These are phyloP conservation scores for Zymoseptoria ardabiliae DNA, from an alignment of 2,329 filamentous ascomycete genomes.

Conservation along the genomic window DNA sequence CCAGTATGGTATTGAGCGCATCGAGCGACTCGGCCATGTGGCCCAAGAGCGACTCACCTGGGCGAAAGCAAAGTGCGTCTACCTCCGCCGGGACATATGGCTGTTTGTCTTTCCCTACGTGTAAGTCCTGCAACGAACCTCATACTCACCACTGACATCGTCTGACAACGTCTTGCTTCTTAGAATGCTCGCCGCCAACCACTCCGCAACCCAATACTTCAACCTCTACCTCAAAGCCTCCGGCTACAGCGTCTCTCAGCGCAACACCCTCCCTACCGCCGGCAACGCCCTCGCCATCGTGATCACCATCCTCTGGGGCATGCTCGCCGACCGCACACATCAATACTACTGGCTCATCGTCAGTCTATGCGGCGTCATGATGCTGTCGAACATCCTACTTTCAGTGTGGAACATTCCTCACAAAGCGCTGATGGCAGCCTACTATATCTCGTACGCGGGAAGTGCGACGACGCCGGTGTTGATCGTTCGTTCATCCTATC, in stretches of 20 bases:
- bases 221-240: conserved; percentile 13
- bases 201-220: conserved; percentile 12
- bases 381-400: conserved; percentile 2
- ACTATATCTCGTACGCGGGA: not conserved
- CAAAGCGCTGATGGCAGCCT: not conserved
- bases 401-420: not conserved
- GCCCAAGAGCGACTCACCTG: conserved; percentile 9
- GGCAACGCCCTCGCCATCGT: conserved; percentile 11
- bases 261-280: conserved; percentile 9
- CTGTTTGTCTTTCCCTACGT: conserved; percentile 5
- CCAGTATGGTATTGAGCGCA: conserved; percentile 9
- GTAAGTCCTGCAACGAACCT: not conserved
- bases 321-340: conserved; percentile 8
- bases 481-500: not conserved
- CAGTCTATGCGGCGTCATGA: conserved; percentile 6
- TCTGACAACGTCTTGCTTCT: not conserved
- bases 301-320: conserved; percentile 9
- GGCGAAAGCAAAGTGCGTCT: conserved; percentile 6
- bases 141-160: no score
- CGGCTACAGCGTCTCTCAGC: conserved; percentile 12
- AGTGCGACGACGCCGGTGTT: not conserved
- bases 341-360: conserved; percentile 9
- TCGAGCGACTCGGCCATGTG: conserved; percentile 9
- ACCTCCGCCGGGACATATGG: conserved; percentile 11
- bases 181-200: conserved; percentile 9